Evolutionary conservation across 2,329 filamentous ascomycete species (phyloP), one percentile per base, ranked within the genome.

Genomic region (Pestalotiopsis sp.): DNA sequence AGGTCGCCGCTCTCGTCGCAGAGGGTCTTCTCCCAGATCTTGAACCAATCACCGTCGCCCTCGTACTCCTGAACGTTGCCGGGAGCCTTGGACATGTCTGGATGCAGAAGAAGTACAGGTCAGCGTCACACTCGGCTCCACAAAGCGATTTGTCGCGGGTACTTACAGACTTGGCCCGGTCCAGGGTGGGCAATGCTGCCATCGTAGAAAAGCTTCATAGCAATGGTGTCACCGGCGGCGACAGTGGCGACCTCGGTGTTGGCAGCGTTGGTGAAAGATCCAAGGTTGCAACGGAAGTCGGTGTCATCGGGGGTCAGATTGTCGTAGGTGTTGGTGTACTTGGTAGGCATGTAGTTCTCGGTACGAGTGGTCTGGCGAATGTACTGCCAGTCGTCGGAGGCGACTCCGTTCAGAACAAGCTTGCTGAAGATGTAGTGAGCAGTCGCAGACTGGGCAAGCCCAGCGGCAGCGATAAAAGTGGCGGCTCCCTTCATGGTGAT

Each of bases 31-130:
- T 69, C 68, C 57, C 71, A 72, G 25, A 73, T 66, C 14, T 72
- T 64, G 7, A 69, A 70, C 71, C 69, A 73, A 56, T 66, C 71
- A 40, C 70, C 69, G 2, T 66, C 66, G 23, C 72, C 69, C 31
- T 72, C 72, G 62, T 74, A 73, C 12, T 66, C 66, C 36, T 62
- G 59, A n/a, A 62, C 59, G n/a, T 62, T 41, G 6, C 59, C 59
- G 9, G 59, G 59, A 13, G 59, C 59, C 36, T 62, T 62, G 27
- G 59, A 41, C 59, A 62, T 62, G 31, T 62, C 59, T 59, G 4
- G 27, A 62, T 62, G 4, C 7, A 36, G 27, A 40, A 11, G 59
- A 40, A 20, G 27, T 27, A 27, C 27, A 27, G 27, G 31, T 36
- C 31, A 36, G 31, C 31, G 31, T 36, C 7, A 36, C 31, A 5